Evolutionary conservation across 108 stramenopile genomes (phyloP).

Genomic region (Epithemia pelagica): DNA sequence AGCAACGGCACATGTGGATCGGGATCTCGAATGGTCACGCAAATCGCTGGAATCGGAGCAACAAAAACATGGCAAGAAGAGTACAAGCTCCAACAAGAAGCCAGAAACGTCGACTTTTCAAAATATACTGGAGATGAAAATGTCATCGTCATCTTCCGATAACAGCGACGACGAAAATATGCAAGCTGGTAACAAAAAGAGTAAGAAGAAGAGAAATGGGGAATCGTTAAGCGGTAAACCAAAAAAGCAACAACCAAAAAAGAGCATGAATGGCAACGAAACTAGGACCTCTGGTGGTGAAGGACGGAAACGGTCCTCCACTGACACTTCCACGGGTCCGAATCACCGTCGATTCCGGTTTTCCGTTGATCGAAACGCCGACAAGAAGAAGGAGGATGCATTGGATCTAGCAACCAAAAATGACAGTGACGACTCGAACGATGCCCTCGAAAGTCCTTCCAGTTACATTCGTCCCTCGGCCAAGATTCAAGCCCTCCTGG

Average conservation of each 20-base stretch:
- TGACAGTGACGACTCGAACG: background rate
- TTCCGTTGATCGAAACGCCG: background rate
- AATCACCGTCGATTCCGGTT: background rate
- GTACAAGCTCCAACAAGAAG: too few species aligned
- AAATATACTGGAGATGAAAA: too few species aligned
- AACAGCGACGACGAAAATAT: too few species aligned
- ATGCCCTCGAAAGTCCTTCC: background rate
- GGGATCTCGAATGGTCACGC: background rate
- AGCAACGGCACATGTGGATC: background rate
- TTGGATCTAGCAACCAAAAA: background rate
- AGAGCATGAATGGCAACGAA: too few species aligned
- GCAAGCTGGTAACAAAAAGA: too few species aligned
- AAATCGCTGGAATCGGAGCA: background rate
- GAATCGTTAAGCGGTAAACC: too few species aligned
- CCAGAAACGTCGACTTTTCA: too few species aligned
- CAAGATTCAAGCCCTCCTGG: background rate
- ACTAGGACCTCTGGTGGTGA: too few species aligned
- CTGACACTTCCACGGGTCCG: background rate
- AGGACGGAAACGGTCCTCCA: background rate
- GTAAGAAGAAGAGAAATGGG: too few species aligned
- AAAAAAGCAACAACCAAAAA: too few species aligned
- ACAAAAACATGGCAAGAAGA: too few species aligned
- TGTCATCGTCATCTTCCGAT: too few species aligned
- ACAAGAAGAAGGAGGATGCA: constrained; percentile 3
- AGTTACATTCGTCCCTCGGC: background rate